Evolutionary conservation across 192 early-diverging fungal genomes (phyloP).

Genomic region (Backusella sp.): DNA sequence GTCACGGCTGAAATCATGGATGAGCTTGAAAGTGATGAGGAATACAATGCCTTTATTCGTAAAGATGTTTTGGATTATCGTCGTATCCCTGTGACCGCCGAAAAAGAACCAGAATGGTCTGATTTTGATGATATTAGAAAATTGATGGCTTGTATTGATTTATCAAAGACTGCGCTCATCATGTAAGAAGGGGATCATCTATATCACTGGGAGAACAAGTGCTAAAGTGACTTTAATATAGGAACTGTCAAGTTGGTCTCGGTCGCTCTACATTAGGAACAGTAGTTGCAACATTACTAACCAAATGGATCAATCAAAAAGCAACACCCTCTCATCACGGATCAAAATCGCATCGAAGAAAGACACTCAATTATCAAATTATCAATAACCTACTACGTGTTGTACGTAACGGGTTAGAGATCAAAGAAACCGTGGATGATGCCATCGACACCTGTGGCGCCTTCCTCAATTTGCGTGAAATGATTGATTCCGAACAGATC

Average conservation of each 20-base stretch:
- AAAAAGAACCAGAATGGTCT: conserved; percentile 47
- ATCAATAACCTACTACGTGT: conserved; percentile 64
- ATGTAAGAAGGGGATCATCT: conserved; percentile 23
- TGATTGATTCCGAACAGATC: conserved; percentile 47
- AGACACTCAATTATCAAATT: conserved; percentile 49
- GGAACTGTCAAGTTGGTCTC: conserved; percentile 62
- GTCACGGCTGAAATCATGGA: conserved; percentile 34
- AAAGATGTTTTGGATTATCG: conserved; percentile 34
- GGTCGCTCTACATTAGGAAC: conserved; percentile 59
- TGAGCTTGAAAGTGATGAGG: conserved; percentile 9
- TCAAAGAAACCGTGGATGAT: conserved; percentile 55
- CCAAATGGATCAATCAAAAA: conserved; percentile 28
- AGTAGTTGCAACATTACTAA: conserved; percentile 34
- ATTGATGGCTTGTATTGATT: conserved; percentile 41
- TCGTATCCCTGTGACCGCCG: conserved; percentile 63
- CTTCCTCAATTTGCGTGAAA: conserved; percentile 52
- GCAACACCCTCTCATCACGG: not conserved
- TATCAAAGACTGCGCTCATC: conserved; percentile 46
- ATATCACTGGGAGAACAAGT: not conserved
- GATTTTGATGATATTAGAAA: conserved; percentile 57
- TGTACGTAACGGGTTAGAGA: conserved; percentile 55
- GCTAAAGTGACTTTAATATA: conserved; percentile 7
- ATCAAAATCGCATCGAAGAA: not conserved
- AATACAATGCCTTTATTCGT: not conserved
- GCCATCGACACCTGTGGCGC: conserved; percentile 52